phyloP scores from a whole-genome alignment of 164 flowering plant species.

The Sedum album region DNA sequence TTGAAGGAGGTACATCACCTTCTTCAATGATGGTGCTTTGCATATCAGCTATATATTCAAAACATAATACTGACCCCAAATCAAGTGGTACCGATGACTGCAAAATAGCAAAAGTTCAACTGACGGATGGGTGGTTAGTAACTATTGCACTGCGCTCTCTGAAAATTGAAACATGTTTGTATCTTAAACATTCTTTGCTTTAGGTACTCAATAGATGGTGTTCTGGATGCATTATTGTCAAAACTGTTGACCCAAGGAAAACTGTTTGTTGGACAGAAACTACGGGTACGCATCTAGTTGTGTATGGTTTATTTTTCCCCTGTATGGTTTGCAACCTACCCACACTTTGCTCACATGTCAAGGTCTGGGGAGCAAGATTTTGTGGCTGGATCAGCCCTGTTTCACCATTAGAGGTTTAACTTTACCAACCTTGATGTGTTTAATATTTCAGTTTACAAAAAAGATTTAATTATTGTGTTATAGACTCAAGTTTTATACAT shows the following conservation, averaged over 20 bases:
- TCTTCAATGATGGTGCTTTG: slow-evolving; percentile 72
- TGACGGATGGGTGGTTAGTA: slow-evolving; percentile 97
- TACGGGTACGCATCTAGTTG: slow-evolving; percentile 47
- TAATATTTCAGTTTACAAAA: not conserved
- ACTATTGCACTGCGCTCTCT: slow-evolving; percentile 6
- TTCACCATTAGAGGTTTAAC: slow-evolving; percentile 79
- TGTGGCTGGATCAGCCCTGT: slow-evolving; percentile 80
- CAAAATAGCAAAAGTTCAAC: slow-evolving; percentile 40
- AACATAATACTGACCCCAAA: slow-evolving; percentile 10
- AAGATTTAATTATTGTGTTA: not conserved
- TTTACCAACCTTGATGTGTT: not conserved
- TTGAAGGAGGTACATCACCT: slow-evolving; percentile 81
- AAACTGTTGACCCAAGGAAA: slow-evolving; percentile 57
- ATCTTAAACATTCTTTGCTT: slow-evolving; percentile 12
- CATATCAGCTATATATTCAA: slow-evolving; percentile 52
- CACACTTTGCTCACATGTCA: slow-evolving; percentile 19
- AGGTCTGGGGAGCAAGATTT: slow-evolving; percentile 90
- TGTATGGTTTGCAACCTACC: slow-evolving; percentile 13
- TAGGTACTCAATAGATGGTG: slow-evolving; percentile 80
- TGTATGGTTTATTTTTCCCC: slow-evolving; percentile 9
- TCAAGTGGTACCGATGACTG: slow-evolving; percentile 16
- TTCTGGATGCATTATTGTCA: slow-evolving; percentile 56
- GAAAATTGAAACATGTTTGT: slow-evolving; percentile 6
- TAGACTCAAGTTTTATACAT: not conserved
- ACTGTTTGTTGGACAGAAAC: slow-evolving; percentile 86